Conservation (phyloP, 148 eudicot species). For the Linanthus parryae region DNA sequence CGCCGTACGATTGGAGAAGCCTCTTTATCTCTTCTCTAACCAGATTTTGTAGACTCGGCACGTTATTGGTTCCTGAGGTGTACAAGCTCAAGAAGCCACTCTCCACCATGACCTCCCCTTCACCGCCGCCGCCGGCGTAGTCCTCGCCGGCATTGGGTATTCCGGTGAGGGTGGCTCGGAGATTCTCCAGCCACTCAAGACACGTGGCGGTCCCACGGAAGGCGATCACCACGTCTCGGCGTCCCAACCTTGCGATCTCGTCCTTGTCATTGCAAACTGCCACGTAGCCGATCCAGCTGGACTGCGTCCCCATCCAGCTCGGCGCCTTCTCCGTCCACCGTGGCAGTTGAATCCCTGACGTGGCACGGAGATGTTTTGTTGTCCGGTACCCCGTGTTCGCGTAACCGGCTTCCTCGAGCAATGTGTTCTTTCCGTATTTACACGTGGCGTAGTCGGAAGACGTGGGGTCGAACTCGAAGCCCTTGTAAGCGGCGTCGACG, state of each 20-base stretch:
- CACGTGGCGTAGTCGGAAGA: slow-evolving; percentile 43
- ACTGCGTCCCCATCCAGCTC: slow-evolving; percentile 25
- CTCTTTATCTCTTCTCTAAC: too few species aligned
- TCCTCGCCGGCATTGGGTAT: slow-evolving; percentile 12
- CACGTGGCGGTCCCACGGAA: slow-evolving; percentile 84
- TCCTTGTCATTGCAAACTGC: slow-evolving; percentile 55
- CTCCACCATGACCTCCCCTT: slow-evolving; percentile 51
- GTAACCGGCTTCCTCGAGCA: slow-evolving; percentile 37
- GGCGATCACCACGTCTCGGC: slow-evolving; percentile 80
- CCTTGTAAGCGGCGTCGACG: slow-evolving; percentile 60
- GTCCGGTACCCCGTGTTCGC: slow-evolving; percentile 40
- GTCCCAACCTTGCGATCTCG: slow-evolving; percentile 55
- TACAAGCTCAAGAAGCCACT: slow-evolving; percentile 75
- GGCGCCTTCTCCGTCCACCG: slow-evolving; percentile 42
- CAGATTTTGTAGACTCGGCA: too few species aligned
- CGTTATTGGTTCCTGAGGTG: slow-evolving; percentile 35
- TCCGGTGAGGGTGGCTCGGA: slow-evolving; percentile 55
- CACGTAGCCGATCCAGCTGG: slow-evolving; percentile 89
- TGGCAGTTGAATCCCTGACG: slow-evolving; percentile 64
- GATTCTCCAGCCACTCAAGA: slow-evolving; percentile 78
- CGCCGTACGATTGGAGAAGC: too few species aligned
- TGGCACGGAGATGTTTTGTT: slow-evolving; percentile 54
- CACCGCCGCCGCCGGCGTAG: not conserved
- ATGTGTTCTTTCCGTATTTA: slow-evolving; percentile 17
- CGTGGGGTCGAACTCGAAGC: slow-evolving; percentile 59